phyloP scores from a whole-genome alignment of 371 early-diverging fungal genomes.

The Mortierella sp. region DNA sequence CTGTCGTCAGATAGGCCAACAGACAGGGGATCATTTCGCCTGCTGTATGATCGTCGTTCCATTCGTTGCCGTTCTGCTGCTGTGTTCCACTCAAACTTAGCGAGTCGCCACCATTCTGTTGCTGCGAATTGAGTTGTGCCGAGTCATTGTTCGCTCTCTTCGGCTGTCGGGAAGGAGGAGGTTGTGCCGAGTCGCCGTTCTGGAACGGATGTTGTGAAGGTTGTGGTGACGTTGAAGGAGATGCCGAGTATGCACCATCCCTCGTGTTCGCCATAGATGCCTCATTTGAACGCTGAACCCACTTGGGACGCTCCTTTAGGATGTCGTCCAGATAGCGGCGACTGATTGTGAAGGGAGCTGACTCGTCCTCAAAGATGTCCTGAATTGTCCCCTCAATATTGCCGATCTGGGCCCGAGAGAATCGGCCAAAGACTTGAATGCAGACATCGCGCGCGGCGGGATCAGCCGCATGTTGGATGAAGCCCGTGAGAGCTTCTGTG shows the following conservation, averaged over 20 bases:
- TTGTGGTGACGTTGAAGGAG: neutral
- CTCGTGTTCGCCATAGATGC: constrained; percentile 4
- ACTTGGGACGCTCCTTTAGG: constrained; percentile 8
- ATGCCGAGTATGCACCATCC: neutral
- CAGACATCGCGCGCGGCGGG: constrained; percentile 7
- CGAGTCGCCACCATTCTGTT: too few species aligned
- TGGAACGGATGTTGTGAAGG: neutral
- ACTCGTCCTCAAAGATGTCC: constrained; percentile 25
- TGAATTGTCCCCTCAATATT: constrained; percentile 21
- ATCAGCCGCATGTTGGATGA: constrained; percentile 11
- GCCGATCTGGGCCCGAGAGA: constrained; percentile 8
- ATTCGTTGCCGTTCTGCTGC: neutral
- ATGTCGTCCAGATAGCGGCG: constrained; percentile 10
- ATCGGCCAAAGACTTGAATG: constrained; percentile 14
- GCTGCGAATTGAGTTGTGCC: too few species aligned
- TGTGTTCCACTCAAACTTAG: too few species aligned
- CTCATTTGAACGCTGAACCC: constrained; percentile 2
- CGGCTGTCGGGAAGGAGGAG: too few species aligned
- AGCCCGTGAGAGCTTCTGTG: constrained; percentile 14
- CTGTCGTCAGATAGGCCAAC: constrained; percentile 19
- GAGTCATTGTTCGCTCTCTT: too few species aligned
- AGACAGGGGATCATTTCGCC: constrained; percentile 11
- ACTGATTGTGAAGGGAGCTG: constrained; percentile 26
- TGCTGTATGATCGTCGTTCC: constrained; percentile 9
- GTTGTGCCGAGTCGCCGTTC: too few species aligned